Conservation (phyloP, 2,329 filamentous ascomycete genomes). For the Aspergillus quadricinctus region DNA sequence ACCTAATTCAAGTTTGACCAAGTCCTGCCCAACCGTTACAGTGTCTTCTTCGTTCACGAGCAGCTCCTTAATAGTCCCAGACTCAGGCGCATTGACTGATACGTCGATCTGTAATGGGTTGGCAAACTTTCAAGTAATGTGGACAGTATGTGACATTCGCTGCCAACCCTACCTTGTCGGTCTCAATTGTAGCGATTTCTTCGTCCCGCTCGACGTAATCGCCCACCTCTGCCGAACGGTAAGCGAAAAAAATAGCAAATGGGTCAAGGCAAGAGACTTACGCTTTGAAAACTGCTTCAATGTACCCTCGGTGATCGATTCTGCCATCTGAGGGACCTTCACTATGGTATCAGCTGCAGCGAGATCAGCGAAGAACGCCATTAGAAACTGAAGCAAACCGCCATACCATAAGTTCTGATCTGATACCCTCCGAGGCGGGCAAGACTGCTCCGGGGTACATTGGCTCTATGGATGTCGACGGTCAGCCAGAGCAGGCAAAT, state of each 20-base stretch:
- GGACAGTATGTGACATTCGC: background rate
- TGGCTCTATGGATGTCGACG: constrained; percentile 14
- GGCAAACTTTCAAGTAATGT: background rate
- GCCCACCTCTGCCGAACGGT: constrained; percentile 61
- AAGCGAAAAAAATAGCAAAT: constrained; percentile 9
- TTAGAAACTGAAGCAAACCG: background rate
- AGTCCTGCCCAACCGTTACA: constrained; percentile 87
- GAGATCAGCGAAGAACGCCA: constrained; percentile 10
- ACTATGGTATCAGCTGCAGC: constrained; percentile 69
- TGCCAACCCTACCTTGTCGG: constrained; percentile 71
- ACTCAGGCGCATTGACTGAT: constrained; percentile 86
- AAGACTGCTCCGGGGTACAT: constrained; percentile 21
- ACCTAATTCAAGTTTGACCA: constrained; percentile 80
- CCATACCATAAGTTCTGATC: constrained; percentile 35
- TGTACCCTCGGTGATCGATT: constrained; percentile 96
- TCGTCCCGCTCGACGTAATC: constrained; percentile 94
- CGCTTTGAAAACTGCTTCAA: constrained; percentile 91
- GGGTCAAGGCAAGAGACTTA: constrained; percentile 33
- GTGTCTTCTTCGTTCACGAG: constrained; percentile 92
- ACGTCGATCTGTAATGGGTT: constrained; percentile 72
- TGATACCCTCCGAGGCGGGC: constrained; percentile 25
- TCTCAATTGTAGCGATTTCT: constrained; percentile 98
- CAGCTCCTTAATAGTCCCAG: constrained; percentile 87
- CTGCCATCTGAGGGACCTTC: constrained; percentile 96
- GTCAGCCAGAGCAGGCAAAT: background rate